Evolutionary conservation across 768 basidiomycete genomes (phyloP).

Genomic region (Lepiota venenata): DNA sequence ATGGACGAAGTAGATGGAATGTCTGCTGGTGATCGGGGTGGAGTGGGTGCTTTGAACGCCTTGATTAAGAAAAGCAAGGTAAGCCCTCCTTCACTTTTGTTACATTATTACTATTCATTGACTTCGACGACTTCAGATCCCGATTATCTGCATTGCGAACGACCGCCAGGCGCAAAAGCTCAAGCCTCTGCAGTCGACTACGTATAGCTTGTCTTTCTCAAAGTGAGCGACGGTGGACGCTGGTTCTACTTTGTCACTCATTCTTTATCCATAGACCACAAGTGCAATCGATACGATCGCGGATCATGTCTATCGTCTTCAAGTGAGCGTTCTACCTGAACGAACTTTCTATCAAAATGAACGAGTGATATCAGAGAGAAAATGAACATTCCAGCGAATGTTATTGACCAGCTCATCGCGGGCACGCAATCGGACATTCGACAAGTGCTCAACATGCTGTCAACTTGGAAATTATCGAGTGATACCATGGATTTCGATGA

Average conservation of each 20-base stretch:
- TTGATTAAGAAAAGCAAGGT: slow-evolving; percentile 94
- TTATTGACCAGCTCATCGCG: slow-evolving; percentile 85
- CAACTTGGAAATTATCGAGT: slow-evolving; percentile 91
- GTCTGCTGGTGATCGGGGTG: slow-evolving; percentile 96
- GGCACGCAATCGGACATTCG: slow-evolving; percentile 96
- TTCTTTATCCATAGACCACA: slow-evolving; percentile 55
- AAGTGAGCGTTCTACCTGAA: slow-evolving; percentile 53
- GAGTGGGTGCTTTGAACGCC: slow-evolving; percentile 89
- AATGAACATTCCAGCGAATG: slow-evolving; percentile 87
- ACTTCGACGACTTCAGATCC: slow-evolving; percentile 52
- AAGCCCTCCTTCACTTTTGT: background rate
- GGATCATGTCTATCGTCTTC: slow-evolving; percentile 84
- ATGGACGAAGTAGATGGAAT: slow-evolving; percentile 99
- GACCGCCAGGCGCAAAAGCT: slow-evolving; percentile 86
- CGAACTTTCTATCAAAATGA: background rate
- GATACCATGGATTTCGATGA: slow-evolving; percentile 87
- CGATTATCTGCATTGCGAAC: slow-evolving; percentile 97
- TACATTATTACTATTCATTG: background rate
- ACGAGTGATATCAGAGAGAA: slow-evolving; percentile 61
- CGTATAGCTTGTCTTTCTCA: slow-evolving; percentile 73
- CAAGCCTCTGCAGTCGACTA: slow-evolving; percentile 74
- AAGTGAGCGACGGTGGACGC: slow-evolving; percentile 45
- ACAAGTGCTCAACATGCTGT: slow-evolving; percentile 96
- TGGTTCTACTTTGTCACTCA: background rate
- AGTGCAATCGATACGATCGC: slow-evolving; percentile 71